Conservation (phyloP, 2,329 filamentous ascomycete genomes). For the Hymenoscyphus albidus region DNA sequence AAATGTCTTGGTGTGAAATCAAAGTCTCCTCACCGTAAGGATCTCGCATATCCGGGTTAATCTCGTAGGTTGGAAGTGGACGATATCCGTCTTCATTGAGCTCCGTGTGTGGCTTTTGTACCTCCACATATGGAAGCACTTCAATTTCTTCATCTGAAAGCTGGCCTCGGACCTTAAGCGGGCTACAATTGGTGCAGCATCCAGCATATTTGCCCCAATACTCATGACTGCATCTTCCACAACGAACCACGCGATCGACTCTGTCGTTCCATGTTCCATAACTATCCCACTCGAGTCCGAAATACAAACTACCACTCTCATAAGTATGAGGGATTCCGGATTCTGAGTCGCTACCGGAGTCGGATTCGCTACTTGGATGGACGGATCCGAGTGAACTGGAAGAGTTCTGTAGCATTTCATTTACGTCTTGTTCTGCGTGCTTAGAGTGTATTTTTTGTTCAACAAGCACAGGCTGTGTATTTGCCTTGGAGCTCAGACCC, state of each 20-base stretch:
- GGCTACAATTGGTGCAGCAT: constrained; percentile 22
- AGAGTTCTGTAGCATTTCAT: background rate
- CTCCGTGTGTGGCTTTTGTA: background rate
- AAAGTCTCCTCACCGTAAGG: background rate
- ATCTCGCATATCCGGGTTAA: background rate
- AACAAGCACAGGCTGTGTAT: background rate
- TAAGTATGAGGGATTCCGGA: background rate
- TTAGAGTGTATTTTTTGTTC: background rate
- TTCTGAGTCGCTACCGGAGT: background rate
- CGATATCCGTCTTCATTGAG: background rate
- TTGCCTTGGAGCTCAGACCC: background rate
- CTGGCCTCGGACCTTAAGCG: background rate
- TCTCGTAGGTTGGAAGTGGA: background rate
- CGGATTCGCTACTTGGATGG: background rate
- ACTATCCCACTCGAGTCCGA: background rate
- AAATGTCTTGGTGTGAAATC: background rate
- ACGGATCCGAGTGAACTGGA: background rate
- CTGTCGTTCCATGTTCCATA: background rate
- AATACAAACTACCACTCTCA: background rate
- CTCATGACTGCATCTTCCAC: constrained; percentile 26
- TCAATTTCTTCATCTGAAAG: background rate
- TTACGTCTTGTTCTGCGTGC: background rate
- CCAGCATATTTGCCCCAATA: constrained; percentile 20
- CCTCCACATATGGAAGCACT: background rate
- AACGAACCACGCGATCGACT: constrained; percentile 24